phyloP scores from a whole-genome alignment of 305 asterid genomes.

The Solanum chacoense region DNA sequence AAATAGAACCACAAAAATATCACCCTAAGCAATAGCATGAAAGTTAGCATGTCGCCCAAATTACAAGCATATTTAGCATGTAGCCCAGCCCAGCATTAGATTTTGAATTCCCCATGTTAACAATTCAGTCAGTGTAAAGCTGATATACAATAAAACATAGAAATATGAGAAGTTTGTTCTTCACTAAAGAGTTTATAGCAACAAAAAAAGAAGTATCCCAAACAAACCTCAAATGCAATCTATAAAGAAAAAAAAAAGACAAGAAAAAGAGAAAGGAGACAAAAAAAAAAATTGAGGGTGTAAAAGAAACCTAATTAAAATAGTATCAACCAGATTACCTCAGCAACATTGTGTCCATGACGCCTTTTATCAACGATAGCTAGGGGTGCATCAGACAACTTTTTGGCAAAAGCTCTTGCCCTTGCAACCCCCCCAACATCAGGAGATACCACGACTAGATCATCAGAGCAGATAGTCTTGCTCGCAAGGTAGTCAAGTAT shows the following conservation, averaged over 20 bases:
- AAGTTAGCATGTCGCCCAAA: not conserved
- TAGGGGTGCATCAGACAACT: conserved; percentile 88
- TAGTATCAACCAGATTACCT: conserved; percentile 37
- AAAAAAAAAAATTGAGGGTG: not conserved
- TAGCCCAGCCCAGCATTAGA: not conserved
- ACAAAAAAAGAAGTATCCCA: not conserved
- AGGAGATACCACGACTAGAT: conserved; percentile 92
- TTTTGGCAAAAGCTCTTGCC: conserved; percentile 93
- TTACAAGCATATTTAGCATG: not conserved
- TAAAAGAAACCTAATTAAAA: not conserved
- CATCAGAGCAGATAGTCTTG: conserved; percentile 75
- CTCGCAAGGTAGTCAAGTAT: conserved; percentile 98
- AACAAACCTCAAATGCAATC: not conserved
- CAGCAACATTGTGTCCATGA: conserved; percentile 88
- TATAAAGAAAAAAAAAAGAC: not conserved
- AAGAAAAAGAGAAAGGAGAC: no score
- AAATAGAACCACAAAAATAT: not conserved
- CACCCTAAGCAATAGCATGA: not conserved
- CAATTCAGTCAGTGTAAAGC: not conserved
- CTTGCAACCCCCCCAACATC: conserved; percentile 98
- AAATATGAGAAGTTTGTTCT: not conserved
- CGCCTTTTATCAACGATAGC: conserved; percentile 97
- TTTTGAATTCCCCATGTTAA: not conserved
- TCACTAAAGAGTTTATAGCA: not conserved
- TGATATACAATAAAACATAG: not conserved